phyloP scores from a whole-genome alignment of 2,329 filamentous ascomycete genomes.

The Paramyrothecium roridum region DNA sequence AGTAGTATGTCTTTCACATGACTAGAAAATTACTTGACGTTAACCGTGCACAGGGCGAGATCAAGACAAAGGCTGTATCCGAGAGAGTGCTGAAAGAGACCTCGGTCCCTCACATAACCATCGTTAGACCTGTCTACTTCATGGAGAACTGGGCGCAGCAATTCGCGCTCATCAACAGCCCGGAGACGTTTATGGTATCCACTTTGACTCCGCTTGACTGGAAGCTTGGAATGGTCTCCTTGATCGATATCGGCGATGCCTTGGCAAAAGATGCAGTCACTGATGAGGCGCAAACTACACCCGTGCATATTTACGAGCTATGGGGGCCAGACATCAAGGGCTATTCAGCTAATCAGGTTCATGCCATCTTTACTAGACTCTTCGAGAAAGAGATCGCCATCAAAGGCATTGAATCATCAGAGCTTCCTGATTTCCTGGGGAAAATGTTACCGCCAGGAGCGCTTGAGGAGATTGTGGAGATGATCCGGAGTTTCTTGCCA shows the following conservation, averaged over 20 bases:
- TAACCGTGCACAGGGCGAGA: slow-evolving; percentile 15
- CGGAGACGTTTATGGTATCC: slow-evolving; percentile 14
- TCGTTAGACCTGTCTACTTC: slow-evolving; percentile 18
- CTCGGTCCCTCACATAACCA: slow-evolving; percentile 5
- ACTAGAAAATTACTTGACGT: neutral
- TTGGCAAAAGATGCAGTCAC: slow-evolving; percentile 2
- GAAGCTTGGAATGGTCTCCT: slow-evolving; percentile 13
- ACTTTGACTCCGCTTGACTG: slow-evolving; percentile 13
- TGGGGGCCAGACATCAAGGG: slow-evolving; percentile 8
- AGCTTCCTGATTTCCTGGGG: neutral
- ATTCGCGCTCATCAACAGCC: slow-evolving; percentile 11
- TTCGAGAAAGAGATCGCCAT: slow-evolving; percentile 9
- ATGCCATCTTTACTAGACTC: slow-evolving; percentile 8
- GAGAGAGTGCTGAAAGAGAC: slow-evolving; percentile 6
- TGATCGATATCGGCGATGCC: slow-evolving; percentile 8
- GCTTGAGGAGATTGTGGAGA: slow-evolving; percentile 12
- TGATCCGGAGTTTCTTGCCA: slow-evolving; percentile 11
- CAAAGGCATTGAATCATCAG: slow-evolving; percentile 5
- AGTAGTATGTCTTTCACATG: slow-evolving; percentile 8
- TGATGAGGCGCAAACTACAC: neutral
- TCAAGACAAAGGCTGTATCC: slow-evolving; percentile 15
- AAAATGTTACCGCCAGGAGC: slow-evolving; percentile 4
- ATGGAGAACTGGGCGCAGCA: slow-evolving; percentile 20
- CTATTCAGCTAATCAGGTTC: slow-evolving; percentile 9
- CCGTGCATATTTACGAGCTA: slow-evolving; percentile 12